phyloP scores from a whole-genome alignment of 768 basidiomycete species.

The Tricholoma flavovirens region DNA sequence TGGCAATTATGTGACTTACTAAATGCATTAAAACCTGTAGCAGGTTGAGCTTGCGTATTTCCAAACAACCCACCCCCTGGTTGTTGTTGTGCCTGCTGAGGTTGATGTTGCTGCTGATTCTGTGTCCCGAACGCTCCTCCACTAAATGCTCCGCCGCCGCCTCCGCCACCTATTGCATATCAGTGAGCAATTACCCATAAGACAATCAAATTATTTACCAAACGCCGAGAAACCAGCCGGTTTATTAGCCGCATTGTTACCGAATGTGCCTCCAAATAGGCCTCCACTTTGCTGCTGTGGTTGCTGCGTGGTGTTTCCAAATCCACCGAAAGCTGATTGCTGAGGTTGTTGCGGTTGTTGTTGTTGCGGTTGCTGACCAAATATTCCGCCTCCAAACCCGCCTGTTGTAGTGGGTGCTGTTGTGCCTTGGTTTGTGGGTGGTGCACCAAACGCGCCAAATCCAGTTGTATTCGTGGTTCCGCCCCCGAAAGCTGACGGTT shows the following conservation, averaged over 20 bases:
- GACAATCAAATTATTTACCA: slow-evolving; percentile 5
- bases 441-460: slow-evolving; percentile 41
- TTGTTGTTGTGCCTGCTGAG: slow-evolving; percentile 27
- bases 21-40: slow-evolving; percentile 36
- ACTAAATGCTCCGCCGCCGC: slow-evolving; percentile 27
- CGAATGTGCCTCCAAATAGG: slow-evolving; percentile 33
- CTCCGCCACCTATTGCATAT: slow-evolving; percentile 5
- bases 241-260: slow-evolving; percentile 15
- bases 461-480: slow-evolving; percentile 27
- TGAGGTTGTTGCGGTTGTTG: slow-evolving; percentile 24
- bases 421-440: slow-evolving; percentile 19
- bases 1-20: slow-evolving; percentile 17
- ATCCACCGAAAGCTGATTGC: slow-evolving; percentile 22
- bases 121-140: slow-evolving; percentile 29
- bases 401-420: slow-evolving; percentile 21
- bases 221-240: slow-evolving; percentile 14
- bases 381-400: slow-evolving; percentile 34
- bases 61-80: slow-evolving; percentile 29
- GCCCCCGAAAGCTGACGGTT: slow-evolving; percentile 34
- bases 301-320: slow-evolving; percentile 20
- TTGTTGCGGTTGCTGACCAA: slow-evolving; percentile 26
- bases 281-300: slow-evolving; percentile 29
- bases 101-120: slow-evolving; percentile 26
- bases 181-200: neutral
- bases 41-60: slow-evolving; percentile 19